Percentiles rank a stretch among this genome's conserved stretches.
These are phyloP conservation scores for Capsicum pubescens DNA, from an alignment of 257 asterid species.

Conservation along the genomic window DNA sequence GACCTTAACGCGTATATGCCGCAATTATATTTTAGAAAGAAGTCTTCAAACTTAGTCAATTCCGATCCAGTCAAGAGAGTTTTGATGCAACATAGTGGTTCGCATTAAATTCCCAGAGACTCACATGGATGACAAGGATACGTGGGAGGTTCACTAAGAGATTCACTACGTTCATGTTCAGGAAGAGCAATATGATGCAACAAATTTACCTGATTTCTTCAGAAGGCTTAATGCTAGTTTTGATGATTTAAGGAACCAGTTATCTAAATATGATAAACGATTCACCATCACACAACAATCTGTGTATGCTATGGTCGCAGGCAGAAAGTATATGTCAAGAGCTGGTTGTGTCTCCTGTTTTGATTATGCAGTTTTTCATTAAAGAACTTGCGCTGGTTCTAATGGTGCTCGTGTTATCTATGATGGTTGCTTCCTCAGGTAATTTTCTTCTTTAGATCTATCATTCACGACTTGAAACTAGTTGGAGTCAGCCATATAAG, in stretches of 20 bases:
- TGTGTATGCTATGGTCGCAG: conserved; percentile 75
- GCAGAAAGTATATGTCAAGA: conserved; percentile 66
- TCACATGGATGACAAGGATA: too few species aligned
- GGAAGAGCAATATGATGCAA: conserved; percentile 54
- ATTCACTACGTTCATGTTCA: too few species aligned
- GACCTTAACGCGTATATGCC: too few species aligned
- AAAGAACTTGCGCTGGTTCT: conserved; percentile 70
- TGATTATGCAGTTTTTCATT: conserved; percentile 66
- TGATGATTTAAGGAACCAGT: conserved; percentile 56
- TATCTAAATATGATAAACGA: conserved; percentile 43
- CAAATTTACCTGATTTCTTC: conserved; percentile 50
- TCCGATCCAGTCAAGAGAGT: too few species aligned
- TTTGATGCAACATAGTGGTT: too few species aligned
- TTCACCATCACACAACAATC: conserved; percentile 82
- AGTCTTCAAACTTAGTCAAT: too few species aligned
- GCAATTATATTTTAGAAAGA: too few species aligned
- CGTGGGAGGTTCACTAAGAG: too few species aligned
- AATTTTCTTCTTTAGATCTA: background rate
- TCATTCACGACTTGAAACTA: background rate
- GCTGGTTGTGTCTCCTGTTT: conserved; percentile 75
- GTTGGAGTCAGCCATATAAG: background rate
- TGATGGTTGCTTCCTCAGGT: conserved; percentile 95
- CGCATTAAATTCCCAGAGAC: too few species aligned
- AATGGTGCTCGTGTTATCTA: conserved; percentile 84
- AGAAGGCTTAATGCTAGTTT: conserved; percentile 66